Base-by-base conservation (phyloP, 768 basidiomycete species). In the Galerina sulciceps region DNA sequence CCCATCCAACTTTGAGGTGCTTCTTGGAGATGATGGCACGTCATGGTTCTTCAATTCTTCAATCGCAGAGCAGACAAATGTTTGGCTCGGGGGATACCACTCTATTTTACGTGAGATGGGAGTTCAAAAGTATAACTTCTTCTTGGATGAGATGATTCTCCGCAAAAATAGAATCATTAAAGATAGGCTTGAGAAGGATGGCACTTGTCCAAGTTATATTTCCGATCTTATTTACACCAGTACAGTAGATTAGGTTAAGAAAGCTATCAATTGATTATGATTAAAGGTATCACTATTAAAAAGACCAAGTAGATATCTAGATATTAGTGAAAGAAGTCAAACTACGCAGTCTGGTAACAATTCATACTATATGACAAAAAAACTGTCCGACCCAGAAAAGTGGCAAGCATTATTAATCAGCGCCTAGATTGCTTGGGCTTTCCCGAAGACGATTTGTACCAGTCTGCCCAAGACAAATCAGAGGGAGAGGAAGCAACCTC, bases 31-130 rank as follows among this genome's bases (percentile, higher is more conserved):
- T 14, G 41, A 45, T 37, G 61, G 63, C 0, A 57, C 63, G 3
- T 57, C 47, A 18, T 78, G 74, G 72, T 54, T 20, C 1, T 78
- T 78, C 59, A 78, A 77, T 34, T 74, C 68, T 0, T 78, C 73
- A 0, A 47, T 65, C 0, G 72, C 76, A 0, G 71, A 78, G 46
- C 73, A 75, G 54, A 63, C 68, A 0, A 78, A 78, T 52, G 65
- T 66, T 0, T 77, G 75, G 76, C 41, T 60, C 13, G 53, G 59
- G 10, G 54, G 59, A 9, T 60, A 38, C 35, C 59, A 60, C 46
- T 49, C 59, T 4, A 60, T 60, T 6, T 23, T 42, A 4, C 53
- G 59, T 17, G 59, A 60, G n/a, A 60, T 60, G 59, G 22, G 44
- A 10, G 58, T 37, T 0, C 46, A 55, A 0, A 58, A 60, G 50